Conservation (phyloP, 148 eudicot species). For the Silene latifolia region DNA sequence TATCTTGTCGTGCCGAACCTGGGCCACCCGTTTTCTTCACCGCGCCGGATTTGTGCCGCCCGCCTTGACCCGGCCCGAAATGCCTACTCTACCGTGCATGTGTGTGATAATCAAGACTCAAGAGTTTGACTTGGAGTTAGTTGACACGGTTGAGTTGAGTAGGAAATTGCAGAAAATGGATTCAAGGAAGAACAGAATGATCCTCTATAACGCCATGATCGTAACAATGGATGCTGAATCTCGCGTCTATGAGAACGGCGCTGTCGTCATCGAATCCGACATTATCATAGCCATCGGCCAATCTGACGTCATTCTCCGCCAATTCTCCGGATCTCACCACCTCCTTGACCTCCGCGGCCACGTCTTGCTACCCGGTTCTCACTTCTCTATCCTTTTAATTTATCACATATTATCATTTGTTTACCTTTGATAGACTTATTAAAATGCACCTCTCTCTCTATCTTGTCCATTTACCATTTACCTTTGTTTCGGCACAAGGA, state of each 20-base stretch:
- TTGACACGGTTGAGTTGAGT: not conserved
- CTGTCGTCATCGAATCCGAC: slow-evolving; percentile 50
- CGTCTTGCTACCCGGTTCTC: slow-evolving; percentile 58
- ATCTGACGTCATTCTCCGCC: slow-evolving; percentile 45
- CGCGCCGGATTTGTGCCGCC: too few relatives aligned
- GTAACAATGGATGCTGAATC: slow-evolving; percentile 67
- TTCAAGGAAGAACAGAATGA: not conserved
- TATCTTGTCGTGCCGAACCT: too few relatives aligned
- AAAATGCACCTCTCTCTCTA: too few relatives aligned
- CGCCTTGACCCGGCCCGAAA: too few relatives aligned
- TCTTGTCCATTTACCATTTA: too few relatives aligned
- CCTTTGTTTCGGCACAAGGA: too few relatives aligned
- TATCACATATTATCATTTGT: too few relatives aligned
- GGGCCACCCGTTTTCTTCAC: too few relatives aligned
- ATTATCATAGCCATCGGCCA: slow-evolving; percentile 55
- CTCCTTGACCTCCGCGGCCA: slow-evolving; percentile 47
- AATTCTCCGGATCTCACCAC: slow-evolving; percentile 29
- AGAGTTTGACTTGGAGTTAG: too few relatives aligned
- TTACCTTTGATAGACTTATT: too few relatives aligned
- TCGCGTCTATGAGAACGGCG: slow-evolving; percentile 57
- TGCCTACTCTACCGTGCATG: too few relatives aligned
- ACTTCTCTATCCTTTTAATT: not conserved
- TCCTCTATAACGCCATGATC: slow-evolving; percentile 54
- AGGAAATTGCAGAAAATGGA: not conserved
- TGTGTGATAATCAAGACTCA: too few relatives aligned